Evolutionary conservation across 192 early-diverging fungal species (phyloP), one percentile per base, ranked within the genome.

Genomic region (Irineochytrium annulatum): DNA sequence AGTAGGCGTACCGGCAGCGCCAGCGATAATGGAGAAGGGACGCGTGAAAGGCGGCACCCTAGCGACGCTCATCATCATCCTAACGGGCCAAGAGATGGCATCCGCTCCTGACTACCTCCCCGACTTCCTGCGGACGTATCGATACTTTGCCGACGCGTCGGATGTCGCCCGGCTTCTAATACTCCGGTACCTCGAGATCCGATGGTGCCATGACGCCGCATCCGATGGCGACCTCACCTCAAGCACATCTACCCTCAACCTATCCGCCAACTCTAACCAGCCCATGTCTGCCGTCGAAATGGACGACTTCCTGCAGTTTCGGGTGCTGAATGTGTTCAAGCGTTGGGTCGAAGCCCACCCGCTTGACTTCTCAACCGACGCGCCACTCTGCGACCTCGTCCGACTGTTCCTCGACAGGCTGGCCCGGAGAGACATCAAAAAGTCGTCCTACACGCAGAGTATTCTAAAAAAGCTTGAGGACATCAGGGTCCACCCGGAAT

Each of bases 151-250:
- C 0, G 77, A 81, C 29, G 62, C 80, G 0, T 70, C 75, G 30
- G 86, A 87, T 53, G 82, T 87, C 6, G 77, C 85, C 55, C 73
- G 86, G 33, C 69, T 87, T 53, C 72, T 87, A 5, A 72, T 81
- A 13, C 58, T 79, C 39, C 71, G 83, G 22, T 87, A 87, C 55
- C 57, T 87, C 29, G 78, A 83, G 29, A 52, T 72, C 26, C 52
- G 58, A 17, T 56, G 52, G 63, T 20, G 37, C 1, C 13, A 17
- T 24, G 11, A 11, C 31, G 30, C 16, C 54, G 6, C 27, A 14
- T n/a, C 26, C 29, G 54, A n/a, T 30, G 6, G n/a, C 5, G 16
- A 34, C 54, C 17, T 5, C 5, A 11, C 5, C 29, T 6, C 16
- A 4, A 6, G 30, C 8, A 8, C 26, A 8, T n/a, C n/a, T n/a